Evolutionary conservation across 768 basidiomycete genomes (phyloP).

Genomic region (Leccinum longicurvipes): DNA sequence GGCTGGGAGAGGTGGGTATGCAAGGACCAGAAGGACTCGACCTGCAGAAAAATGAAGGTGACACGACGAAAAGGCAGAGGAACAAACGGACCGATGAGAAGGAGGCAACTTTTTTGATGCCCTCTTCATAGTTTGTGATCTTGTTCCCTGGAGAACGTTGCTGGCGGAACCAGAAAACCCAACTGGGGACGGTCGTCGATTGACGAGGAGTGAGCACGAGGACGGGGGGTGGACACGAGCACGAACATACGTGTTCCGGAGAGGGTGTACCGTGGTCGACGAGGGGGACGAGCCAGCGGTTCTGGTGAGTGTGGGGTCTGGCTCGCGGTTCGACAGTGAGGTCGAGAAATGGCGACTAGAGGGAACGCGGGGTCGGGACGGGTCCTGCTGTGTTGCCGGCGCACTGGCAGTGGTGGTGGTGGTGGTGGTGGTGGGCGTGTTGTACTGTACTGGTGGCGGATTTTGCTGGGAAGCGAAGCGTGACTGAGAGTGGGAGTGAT

Average conservation of each 20-base stretch:
- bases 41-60: conserved; percentile 41
- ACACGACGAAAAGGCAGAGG: not conserved
- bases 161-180: conserved; percentile 91
- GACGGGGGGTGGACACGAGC: conserved; percentile 16
- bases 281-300: conserved; percentile 24
- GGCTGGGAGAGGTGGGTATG: conserved; percentile 90
- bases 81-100: conserved; percentile 71
- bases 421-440: not conserved
- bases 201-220: conserved; percentile 17
- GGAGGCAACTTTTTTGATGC: conserved; percentile 87
- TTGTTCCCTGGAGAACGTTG: conserved; percentile 89
- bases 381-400: conserved; percentile 11
- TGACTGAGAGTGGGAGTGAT: conserved; percentile 65
- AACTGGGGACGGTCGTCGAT: conserved; percentile 44
- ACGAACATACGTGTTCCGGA: conserved; percentile 84
- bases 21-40: conserved; percentile 94
- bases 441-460: conserved; percentile 1
- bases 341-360: conserved; percentile 77
- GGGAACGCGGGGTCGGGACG: conserved; percentile 45
- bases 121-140: conserved; percentile 88
- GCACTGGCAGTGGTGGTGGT: too few species aligned
- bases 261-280: conserved; percentile 56
- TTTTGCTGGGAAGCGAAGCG: conserved; percentile 60
- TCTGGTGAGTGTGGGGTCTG: conserved; percentile 39
- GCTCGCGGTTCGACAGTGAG: conserved; percentile 41